Evolutionary conservation across 108 stramenopile genomes (phyloP), one percentile per base, ranked within the genome.

Genomic region (Conticribra weissflogii): DNA sequence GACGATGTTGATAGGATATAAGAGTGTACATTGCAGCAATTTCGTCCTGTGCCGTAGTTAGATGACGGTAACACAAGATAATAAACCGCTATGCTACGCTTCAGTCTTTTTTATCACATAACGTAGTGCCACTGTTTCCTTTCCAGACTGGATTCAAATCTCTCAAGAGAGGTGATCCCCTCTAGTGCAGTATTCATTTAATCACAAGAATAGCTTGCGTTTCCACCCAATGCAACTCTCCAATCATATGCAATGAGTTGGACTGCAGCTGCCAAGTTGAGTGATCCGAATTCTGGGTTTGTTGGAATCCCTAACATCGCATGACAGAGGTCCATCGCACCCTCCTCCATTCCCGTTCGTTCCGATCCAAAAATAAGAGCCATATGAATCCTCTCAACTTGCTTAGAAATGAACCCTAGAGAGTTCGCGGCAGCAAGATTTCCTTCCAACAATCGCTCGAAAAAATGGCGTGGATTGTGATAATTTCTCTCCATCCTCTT

Each of bases 221-320:
- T 0, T 30, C 65, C 58, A 59, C 62, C 76, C 23, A 79, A 34
- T 27, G 84, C 86, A 50, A 81, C 64, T 41, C 83, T 66, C 83
- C 86, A 87, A 59, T 87, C 86, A 63, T 85, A 87, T 7, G 82
- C 88, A 61, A 89, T 83, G 24, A 89, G 56, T 72, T 89, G 88
- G 3, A 89, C 86, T 2, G 88, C 88, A 14, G 76, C 71, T 17
- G 88, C 88, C 46, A 89, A 56, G 79, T 89, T 89, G 59, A 89
- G 61, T 17, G 82, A 83, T 14, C 86, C 86, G 67, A 86, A 89
- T 1, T 32, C 33, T 5, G 85, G 86, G 60, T 89, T 83, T 49
- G 88, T 85, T 4, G 88, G 88, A 18, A 89, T 86, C 0, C 88
- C 88, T n/a, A 88, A 57, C 58, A 86, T 72, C 12, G 66, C 76